phyloP scores from a whole-genome alignment of 805 yeast genomes.

The Hanseniaspora mollemarum region DNA sequence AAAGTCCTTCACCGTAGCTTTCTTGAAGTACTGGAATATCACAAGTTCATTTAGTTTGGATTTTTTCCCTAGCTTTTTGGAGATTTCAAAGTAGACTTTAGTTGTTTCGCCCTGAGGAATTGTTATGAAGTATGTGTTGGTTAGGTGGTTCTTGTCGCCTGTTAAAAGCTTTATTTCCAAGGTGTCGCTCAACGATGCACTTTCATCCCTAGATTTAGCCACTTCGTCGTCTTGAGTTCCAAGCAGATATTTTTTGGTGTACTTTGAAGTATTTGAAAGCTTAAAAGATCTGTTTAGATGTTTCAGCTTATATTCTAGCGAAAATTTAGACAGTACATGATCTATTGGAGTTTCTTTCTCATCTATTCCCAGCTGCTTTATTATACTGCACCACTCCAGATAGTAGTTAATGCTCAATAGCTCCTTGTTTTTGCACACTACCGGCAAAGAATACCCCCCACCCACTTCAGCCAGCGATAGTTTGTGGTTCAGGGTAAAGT shows the following conservation, averaged over 20 bases:
- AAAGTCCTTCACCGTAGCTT: slow-evolving; percentile 8
- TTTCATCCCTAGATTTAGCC: not conserved
- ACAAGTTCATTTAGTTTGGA: slow-evolving; percentile 8
- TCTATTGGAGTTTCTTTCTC: not conserved
- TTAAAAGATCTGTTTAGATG: slow-evolving; percentile 3
- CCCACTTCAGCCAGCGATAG: not conserved
- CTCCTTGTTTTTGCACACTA: not conserved
- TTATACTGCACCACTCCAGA: slow-evolving; percentile 3
- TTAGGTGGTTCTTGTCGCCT: not conserved
- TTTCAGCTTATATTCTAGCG: not conserved
- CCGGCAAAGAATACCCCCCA: not conserved
- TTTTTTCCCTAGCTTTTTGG: not conserved
- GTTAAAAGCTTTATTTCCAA: slow-evolving; percentile 6
- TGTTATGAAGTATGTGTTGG: not conserved
- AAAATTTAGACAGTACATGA: slow-evolving; percentile 2
- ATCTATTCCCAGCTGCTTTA: not conserved
- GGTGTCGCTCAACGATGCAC: not conserved
- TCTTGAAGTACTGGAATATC: slow-evolving; percentile 12
- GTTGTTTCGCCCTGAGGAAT: slow-evolving; percentile 3
- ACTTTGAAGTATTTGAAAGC: slow-evolving; percentile 1
- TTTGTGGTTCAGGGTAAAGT: not conserved
- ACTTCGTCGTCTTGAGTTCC: not conserved
- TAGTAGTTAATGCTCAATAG: not conserved
- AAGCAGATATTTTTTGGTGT: slow-evolving; percentile 1
- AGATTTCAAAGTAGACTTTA: not conserved